Conservation (phyloP, 1,284 basidiomycete genomes). For the Ganoderma lucidum region DNA sequence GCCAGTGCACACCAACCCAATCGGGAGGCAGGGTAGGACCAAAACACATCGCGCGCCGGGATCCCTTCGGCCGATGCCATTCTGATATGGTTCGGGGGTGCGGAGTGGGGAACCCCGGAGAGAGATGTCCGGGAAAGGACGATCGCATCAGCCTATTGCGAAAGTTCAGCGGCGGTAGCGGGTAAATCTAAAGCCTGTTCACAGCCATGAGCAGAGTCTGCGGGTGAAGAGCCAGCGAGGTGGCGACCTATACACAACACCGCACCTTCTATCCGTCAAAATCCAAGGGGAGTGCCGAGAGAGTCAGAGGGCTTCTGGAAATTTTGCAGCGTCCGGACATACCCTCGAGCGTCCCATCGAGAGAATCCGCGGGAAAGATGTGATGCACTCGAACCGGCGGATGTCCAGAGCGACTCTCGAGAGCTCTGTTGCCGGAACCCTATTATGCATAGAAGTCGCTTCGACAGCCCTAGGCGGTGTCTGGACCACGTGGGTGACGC, state of each 20-base stretch:
- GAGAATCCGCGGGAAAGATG: background rate
- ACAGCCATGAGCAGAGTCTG: background rate
- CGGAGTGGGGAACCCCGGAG: background rate
- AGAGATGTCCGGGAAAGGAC: background rate
- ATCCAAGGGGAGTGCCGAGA: background rate
- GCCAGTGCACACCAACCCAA: too few species aligned
- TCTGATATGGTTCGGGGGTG: background rate
- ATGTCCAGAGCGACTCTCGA: background rate
- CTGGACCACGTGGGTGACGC: background rate
- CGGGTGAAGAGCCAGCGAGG: background rate
- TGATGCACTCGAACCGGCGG: background rate
- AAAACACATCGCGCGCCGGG: too few species aligned
- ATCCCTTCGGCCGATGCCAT: too few species aligned
- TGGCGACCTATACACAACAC: background rate
- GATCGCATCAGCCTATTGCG: background rate
- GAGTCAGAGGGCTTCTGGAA: background rate
- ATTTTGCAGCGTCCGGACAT: background rate
- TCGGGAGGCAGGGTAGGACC: background rate
- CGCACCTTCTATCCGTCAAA: background rate
- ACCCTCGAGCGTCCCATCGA: background rate
- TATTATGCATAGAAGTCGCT: background rate
- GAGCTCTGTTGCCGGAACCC: background rate
- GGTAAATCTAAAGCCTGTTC: background rate
- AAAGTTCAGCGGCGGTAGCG: background rate
- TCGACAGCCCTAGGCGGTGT: background rate